Evolutionary conservation across 2,329 filamentous ascomycete genomes (phyloP).

Genomic region (Beauveria sp.): DNA sequence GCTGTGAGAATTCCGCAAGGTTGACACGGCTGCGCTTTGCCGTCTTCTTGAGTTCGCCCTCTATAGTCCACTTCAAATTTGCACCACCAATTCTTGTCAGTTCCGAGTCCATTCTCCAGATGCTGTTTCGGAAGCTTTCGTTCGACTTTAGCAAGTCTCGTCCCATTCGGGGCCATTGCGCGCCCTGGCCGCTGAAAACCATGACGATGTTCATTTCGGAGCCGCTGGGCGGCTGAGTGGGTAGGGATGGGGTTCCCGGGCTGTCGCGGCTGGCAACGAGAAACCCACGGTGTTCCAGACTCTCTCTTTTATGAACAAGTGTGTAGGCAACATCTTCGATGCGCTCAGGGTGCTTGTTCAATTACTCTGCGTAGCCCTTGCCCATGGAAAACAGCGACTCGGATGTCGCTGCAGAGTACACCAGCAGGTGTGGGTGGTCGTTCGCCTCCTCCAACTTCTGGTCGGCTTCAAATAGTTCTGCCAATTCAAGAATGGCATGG

Average conservation of each 20-base stretch:
- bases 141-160: conserved; percentile 19
- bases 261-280: background rate
- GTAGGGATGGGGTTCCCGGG: background rate
- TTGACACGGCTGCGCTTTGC: conserved; percentile 7
- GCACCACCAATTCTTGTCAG: conserved; percentile 1
- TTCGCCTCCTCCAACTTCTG: background rate
- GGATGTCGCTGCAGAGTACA: background rate
- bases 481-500: conserved; percentile 15
- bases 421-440: background rate
- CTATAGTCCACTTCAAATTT: conserved; percentile 10
- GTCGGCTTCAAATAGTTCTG: background rate
- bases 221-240: background rate
- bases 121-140: conserved; percentile 14
- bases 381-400: background rate
- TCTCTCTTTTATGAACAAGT: background rate
- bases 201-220: conserved; percentile 9
- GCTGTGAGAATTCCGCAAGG: conserved; percentile 19
- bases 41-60: conserved; percentile 10
- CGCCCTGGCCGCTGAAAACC: conserved; percentile 29
- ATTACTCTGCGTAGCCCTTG: background rate
- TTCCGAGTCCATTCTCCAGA: conserved; percentile 12
- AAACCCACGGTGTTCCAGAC: background rate
- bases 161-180: conserved; percentile 28
- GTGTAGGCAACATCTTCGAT: background rate
- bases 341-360: background rate